Percentiles rank a stretch among this genome's conserved stretches.
Conservation (phyloP, 345 rosid genomes). For the Rhodamnia argentea region DNA sequence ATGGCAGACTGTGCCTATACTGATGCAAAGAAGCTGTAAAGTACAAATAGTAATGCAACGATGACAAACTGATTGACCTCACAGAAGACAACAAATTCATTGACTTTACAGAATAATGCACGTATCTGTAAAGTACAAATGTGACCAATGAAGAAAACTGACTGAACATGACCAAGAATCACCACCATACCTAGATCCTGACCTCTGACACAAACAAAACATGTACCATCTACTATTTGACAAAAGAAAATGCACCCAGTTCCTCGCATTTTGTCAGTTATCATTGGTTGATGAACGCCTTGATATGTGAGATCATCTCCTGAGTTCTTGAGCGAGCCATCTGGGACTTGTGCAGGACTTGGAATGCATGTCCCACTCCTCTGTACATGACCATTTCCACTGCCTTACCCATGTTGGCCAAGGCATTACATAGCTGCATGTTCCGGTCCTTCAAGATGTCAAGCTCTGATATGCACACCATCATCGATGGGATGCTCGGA, state of each 20-base stretch:
- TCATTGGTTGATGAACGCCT: constrained; percentile 23
- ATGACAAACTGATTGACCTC: not conserved
- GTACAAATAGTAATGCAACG: not conserved
- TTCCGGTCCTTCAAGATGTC: constrained; percentile 63
- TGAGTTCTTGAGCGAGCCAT: constrained; percentile 32
- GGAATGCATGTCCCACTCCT: constrained; percentile 91
- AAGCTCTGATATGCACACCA: constrained; percentile 65
- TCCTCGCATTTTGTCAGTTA: not conserved
- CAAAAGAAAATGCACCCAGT: not conserved
- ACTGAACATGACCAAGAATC: not conserved
- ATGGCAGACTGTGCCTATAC: not conserved
- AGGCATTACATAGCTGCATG: constrained; percentile 35
- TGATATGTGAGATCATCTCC: constrained; percentile 54
- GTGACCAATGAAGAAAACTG: not conserved
- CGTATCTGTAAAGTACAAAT: not conserved
- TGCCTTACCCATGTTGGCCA: constrained; percentile 19
- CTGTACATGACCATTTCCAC: constrained; percentile 36
- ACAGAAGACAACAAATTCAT: not conserved
- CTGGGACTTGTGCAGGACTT: constrained; percentile 50
- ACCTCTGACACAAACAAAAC: not conserved
- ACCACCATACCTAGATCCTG: not conserved
- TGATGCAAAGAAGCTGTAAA: not conserved
- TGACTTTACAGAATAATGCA: not conserved
- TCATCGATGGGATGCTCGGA: constrained; percentile 5
- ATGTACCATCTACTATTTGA: not conserved